Evolutionary conservation across 805 yeast species (phyloP).

Genomic region (Candida suzukii): DNA sequence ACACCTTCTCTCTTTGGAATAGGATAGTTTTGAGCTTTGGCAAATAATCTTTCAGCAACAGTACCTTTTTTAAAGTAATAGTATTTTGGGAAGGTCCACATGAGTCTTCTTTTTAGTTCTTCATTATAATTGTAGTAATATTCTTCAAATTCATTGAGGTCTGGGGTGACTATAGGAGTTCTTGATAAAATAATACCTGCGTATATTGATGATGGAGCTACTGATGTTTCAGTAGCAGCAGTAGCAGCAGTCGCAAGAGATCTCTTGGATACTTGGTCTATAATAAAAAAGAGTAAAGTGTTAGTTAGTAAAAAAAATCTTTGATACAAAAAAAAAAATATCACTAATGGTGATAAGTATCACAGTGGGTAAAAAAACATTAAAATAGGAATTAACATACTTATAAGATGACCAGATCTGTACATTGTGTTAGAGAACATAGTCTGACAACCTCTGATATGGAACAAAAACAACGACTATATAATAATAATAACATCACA

Average conservation of each 20-base stretch:
- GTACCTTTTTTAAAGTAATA: constrained; percentile 89
- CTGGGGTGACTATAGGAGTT: constrained; percentile 78
- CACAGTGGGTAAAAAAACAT: too few relatives aligned
- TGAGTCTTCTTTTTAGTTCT: constrained; percentile 79
- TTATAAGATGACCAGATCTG: not conserved
- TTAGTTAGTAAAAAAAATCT: not conserved
- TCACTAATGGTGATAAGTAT: too few relatives aligned
- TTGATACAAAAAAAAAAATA: not conserved
- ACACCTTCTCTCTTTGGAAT: constrained; percentile 65
- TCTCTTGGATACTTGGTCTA: constrained; percentile 6
- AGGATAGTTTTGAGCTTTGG: constrained; percentile 71
- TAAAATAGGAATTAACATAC: not conserved
- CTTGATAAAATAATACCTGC: constrained; percentile 69
- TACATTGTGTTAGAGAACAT: too few relatives aligned
- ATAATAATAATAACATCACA: too few relatives aligned
- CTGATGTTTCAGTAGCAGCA: constrained; percentile 2
- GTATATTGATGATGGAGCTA: constrained; percentile 14
- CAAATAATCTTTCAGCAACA: constrained; percentile 73
- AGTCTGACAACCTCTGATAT: too few relatives aligned
- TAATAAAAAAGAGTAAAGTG: not conserved
- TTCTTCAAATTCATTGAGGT: constrained; percentile 60
- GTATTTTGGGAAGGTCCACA: constrained; percentile 97
- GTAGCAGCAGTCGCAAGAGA: constrained; percentile 9
- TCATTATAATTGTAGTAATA: constrained; percentile 78
- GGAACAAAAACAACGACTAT: too few relatives aligned